A percentile compares a stretch with the other conserved stretches of the same genome.
phyloP scores from a whole-genome alignment of 306 rosid genomes.

The Carpinus fangiana region DNA sequence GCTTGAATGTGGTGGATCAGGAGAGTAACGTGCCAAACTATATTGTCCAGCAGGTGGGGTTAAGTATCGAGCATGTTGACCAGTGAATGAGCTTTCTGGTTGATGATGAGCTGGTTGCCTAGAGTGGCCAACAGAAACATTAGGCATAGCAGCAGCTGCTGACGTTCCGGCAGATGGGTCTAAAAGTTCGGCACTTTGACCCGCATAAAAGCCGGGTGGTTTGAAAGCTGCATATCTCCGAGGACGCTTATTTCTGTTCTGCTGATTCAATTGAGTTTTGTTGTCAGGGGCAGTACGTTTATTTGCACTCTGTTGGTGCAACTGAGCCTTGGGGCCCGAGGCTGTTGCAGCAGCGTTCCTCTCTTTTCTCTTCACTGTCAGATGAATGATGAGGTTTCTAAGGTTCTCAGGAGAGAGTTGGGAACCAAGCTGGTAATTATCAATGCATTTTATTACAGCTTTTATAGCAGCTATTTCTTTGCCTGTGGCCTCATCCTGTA shows the following conservation, averaged over 20 bases:
- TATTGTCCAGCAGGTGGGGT: conserved; percentile 20
- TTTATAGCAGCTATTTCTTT: conserved; percentile 38
- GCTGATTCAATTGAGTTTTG: conserved; percentile 15
- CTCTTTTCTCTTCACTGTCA: conserved; percentile 27
- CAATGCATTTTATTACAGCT: conserved; percentile 35
- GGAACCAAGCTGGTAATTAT: conserved; percentile 32
- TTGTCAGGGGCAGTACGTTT: conserved; percentile 22
- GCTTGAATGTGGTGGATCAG: conserved; percentile 8
- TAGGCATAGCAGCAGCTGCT: conserved; percentile 12
- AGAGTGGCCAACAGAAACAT: conserved; percentile 23
- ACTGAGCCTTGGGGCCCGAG: conserved; percentile 6
- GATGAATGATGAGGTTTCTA: conserved; percentile 23
- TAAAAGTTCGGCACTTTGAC: conserved; percentile 13
- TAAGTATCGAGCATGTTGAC: conserved; percentile 29
- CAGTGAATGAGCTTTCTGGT: conserved; percentile 24
- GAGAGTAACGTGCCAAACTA: conserved; percentile 9
- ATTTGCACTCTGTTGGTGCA: conserved; percentile 23
- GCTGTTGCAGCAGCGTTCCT: conserved; percentile 16
- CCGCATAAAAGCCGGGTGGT: conserved; percentile 14
- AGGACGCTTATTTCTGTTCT: conserved; percentile 18
- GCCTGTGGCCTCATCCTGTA: conserved; percentile 36
- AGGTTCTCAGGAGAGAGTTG: conserved; percentile 32
- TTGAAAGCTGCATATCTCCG: conserved; percentile 10
- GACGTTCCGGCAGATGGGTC: neutral
- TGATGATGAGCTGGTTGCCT: conserved; percentile 28